Evolutionary conservation across 2,329 filamentous ascomycete species (phyloP), one percentile per base, ranked within the genome.

Genomic region (Xylariaceae sp.): DNA sequence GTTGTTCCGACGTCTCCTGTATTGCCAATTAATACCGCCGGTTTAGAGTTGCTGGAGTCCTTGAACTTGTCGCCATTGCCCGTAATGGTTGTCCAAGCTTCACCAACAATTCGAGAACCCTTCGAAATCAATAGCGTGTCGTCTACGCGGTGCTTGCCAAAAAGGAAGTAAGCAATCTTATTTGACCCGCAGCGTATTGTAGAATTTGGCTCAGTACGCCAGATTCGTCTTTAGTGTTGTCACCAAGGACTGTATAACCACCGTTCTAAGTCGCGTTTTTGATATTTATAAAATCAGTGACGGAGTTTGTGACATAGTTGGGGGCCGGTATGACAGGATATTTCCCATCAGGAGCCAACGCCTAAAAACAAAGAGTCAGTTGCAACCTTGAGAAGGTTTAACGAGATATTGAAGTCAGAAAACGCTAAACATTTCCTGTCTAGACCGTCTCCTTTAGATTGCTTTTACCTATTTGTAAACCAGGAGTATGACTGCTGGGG

Each of bases 1-100:
- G 84, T 71, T 2, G 59, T 64, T 11, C 83, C 83, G 7, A 66
- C 63, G 17, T 85, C 76, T 4, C 80, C 79, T 2, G 67, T 54
- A 12, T 68, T 68, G 22, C 81, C 82, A 13, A 85, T 71, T 38
- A 73, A 65, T 2, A 85, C 68, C 1, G 85, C 76, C 1, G 77
- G 72, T 29, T 72, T 62, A 0, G 81, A 81, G 34, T 69, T 69
- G 33, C 61, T 61, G 8, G 68, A 63, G 53, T 78, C 65, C 38
- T 70, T 65, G 62, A 78, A 81, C 48, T 62, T 66, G 24, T 47
- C 41, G 13, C 78, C 78, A 37, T 64, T 67, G 13, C 71, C 74
- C 40, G 76, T 69, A 47, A 81, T 73, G 29, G 71, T 69, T 2
- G 72, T 63, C 66, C 70, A 76, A 1, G 61, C 66, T 49, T 79